Conservation (phyloP, 176 grass and related monocot species). For the Eleusine indica region DNA sequence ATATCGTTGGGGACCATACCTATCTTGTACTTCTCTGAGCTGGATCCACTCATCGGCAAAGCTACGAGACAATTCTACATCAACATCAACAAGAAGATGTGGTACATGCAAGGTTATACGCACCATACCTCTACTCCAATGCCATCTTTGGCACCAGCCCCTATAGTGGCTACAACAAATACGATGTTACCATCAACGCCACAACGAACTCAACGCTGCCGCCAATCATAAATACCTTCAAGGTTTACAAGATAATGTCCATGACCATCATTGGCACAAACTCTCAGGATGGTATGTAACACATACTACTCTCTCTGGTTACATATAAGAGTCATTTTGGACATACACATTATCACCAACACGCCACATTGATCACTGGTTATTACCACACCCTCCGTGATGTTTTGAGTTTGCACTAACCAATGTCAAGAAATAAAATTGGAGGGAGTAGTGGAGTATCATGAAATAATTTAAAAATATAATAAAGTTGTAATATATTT, state of each 20-base stretch:
- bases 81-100: conserved; percentile 18
- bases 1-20: neutral
- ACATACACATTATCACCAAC: too few relatives aligned
- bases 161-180: rapidly evolving
- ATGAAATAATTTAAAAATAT: too few relatives aligned
- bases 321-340: too few relatives aligned
- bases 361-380: too few relatives aligned
- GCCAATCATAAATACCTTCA: conserved; percentile 47
- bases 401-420: too few relatives aligned
- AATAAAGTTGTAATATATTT: too few relatives aligned
- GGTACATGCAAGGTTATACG: neutral
- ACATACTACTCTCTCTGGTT: too few relatives aligned
- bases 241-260: conserved; percentile 41
- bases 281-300: conserved; percentile 41
- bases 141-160: neutral
- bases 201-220: conserved; percentile 51
- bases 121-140: neutral
- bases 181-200: conserved; percentile 41
- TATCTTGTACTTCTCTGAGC: conserved; percentile 46
- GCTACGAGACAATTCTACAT: conserved; percentile 31
- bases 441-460: too few relatives aligned
- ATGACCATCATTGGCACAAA: conserved; percentile 35
- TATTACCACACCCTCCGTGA: too few relatives aligned
- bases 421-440: too few relatives aligned
- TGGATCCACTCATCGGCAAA: conserved; percentile 1